Conservation (phyloP, 805 yeast species). For the Candida qinlingensis region DNA sequence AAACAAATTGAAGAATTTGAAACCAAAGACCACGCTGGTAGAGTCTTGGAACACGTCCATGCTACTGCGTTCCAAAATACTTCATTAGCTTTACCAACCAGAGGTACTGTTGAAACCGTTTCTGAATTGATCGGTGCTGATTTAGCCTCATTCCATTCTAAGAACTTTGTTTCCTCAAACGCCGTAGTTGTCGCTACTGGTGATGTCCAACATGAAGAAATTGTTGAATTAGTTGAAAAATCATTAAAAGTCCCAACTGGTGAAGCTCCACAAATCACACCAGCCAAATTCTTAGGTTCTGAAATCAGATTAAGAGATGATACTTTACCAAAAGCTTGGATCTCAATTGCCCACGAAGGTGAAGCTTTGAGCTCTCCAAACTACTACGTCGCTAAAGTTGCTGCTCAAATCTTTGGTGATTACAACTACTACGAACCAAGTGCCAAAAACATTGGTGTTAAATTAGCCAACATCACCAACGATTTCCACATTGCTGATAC, state of each 20-base stretch:
- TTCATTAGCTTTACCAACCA: slow-evolving; percentile 68
- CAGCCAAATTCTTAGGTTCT: slow-evolving; percentile 74
- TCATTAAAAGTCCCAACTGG: slow-evolving; percentile 46
- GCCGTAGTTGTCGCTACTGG: slow-evolving; percentile 68
- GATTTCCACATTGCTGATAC: slow-evolving; percentile 71
- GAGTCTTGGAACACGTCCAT: slow-evolving; percentile 68
- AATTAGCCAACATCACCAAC: slow-evolving; percentile 61
- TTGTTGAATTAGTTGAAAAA: slow-evolving; percentile 61
- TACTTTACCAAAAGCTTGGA: slow-evolving; percentile 75
- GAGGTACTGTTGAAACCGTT: slow-evolving; percentile 68
- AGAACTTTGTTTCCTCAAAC: slow-evolving; percentile 57
- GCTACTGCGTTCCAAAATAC: slow-evolving; percentile 86
- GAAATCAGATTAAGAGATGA: slow-evolving; percentile 88
- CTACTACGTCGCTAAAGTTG: slow-evolving; percentile 68
- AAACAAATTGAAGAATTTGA: slow-evolving; percentile 51
- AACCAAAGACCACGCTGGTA: slow-evolving; percentile 44
- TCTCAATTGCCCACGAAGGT: slow-evolving; percentile 71
- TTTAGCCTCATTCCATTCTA: slow-evolving; percentile 47
- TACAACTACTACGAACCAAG: slow-evolving; percentile 50
- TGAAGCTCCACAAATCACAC: slow-evolving; percentile 40
- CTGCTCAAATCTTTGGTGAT: slow-evolving; percentile 56
- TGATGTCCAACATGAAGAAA: slow-evolving; percentile 61
- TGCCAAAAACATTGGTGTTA: slow-evolving; percentile 58
- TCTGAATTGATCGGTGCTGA: slow-evolving; percentile 54
- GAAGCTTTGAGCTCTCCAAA: slow-evolving; percentile 59